Evolutionary conservation across 164 flowering plant genomes (phyloP), one percentile per base, ranked within the genome.

Genomic region (Protea cynaroides): DNA sequence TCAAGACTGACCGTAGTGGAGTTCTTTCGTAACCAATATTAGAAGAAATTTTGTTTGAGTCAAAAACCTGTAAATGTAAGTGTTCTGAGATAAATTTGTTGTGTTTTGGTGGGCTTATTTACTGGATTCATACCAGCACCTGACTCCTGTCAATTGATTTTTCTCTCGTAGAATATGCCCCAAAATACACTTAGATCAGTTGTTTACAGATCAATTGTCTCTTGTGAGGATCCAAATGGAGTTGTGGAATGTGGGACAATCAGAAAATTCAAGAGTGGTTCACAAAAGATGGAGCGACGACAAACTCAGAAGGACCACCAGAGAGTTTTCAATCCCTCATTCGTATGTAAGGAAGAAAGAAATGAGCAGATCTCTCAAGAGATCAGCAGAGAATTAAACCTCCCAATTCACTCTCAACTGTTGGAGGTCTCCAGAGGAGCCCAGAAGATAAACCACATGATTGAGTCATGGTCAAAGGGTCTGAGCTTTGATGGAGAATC

Each of bases 221-320:
- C 78, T 46, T 85, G 91, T 68, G 85, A 84, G 74, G 89, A 85
- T 78, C 88, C 95, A 17, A 86, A 81, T 69, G 90, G 90, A 58
- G 86, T 83, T 23, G 80, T 67, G 17, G 86, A 78, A 55, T 74
- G 79, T 70, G 78, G 75, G 78, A 69, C 85, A 58, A 70, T 76
- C 29, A 90, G 82, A 80, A 89, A 70, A 69, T 72, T 79, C 76
- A 83, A 72, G 65, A 63, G 57, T 3, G 13, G 53, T 61, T 69
- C 74, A 19, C 62, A 57, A 38, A 84, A 68, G 65, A 44, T 56
- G 73, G 76, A 75, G 62, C 62, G 63, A 50, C 69, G 22, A 53
- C 70, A 50, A 47, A 46, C 53, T 51, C 37, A 25, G 18, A 79
- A 68, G 69, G 74, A 72, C 7, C 58, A 56, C 58, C 22, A 24